phyloP scores from a whole-genome alignment of 345 rosid species.

The Citrus inodora region DNA sequence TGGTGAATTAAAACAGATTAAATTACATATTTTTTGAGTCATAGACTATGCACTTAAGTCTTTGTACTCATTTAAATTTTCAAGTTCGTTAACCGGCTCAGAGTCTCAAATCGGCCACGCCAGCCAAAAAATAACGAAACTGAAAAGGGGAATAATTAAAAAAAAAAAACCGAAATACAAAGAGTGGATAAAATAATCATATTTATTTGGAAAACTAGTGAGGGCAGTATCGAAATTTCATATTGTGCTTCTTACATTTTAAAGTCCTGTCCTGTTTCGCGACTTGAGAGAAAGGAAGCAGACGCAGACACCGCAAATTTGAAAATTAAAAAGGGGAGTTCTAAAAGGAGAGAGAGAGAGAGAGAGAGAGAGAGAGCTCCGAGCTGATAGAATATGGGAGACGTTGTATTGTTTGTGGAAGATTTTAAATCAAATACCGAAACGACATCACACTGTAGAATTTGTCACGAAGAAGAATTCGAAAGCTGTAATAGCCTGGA shows the following conservation, averaged over 20 bases:
- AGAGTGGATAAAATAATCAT: not conserved
- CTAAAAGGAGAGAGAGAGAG: not conserved
- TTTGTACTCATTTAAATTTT: not conserved
- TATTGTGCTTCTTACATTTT: constrained; percentile 12
- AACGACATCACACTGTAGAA: constrained; percentile 54
- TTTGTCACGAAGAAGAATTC: constrained; percentile 80
- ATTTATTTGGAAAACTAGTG: not conserved
- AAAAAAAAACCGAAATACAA: not conserved
- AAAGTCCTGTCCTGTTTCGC: constrained; percentile 8
- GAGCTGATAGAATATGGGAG: constrained; percentile 42
- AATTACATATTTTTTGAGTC: not conserved
- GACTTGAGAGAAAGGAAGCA: not conserved
- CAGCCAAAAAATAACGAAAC: not conserved
- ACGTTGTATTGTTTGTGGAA: constrained; percentile 49
- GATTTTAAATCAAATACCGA: constrained; percentile 30
- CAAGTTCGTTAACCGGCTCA: not conserved
- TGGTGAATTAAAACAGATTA: not conserved
- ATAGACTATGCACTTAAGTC: not conserved
- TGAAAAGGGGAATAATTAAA: not conserved
- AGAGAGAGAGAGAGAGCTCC: not conserved
- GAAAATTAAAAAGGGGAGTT: constrained; percentile 8
- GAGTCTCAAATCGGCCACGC: no score
- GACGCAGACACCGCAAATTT: not conserved
- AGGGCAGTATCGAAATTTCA: constrained; percentile 33
- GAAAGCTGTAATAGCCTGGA: constrained; percentile 66